Evolutionary conservation across 192 early-diverging fungal species (phyloP), one percentile per base, ranked within the genome.

Genomic region (Dispira simplex): DNA sequence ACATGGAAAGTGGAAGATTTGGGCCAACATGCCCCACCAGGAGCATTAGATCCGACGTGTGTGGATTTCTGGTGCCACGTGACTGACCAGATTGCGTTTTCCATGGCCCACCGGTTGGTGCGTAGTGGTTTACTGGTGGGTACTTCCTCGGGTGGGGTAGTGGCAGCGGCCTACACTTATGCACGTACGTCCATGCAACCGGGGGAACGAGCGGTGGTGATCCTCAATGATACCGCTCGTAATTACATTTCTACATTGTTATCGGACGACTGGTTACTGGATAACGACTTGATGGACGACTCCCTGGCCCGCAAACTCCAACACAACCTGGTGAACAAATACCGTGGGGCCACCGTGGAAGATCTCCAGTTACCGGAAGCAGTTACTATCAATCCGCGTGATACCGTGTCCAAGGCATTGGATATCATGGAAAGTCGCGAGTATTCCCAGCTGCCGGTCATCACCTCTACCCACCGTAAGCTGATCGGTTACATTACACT

Each of bases 391-490:
- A 66, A 78, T 14, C 80, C 80, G 26, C 70, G 65, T 28, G 73
- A 81, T 46, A 66, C 79, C 2, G 69, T 89, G 21, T 75, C 78
- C 1, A 71, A 77, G 13, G 89, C 91, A 8, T 55, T 89, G 21
- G 83, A 83, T 46, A 65, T 90, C 64, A 93, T 93, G 91, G 45
- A 81, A 25, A 80, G 85, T 32, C 74, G 89, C 27, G 89, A 93
- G 57, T 93, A 84, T 71, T 93, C 91, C n/a, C 91, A 93, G 70
- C 65, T 93, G 49, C 91, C 89, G 0, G 88, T 91, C 2, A 75
- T 89, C 39, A 75, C 79, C 63, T 60, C 76, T 0, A 54, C 70
- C 46, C 75, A 81, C 63, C 77, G 84, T 27, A 84, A 87, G 32
- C 71, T 91, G 23, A 70, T 89, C 46, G 91, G 91, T 0, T 89